These are phyloP conservation scores for Hansenula anomala DNA, from an alignment of 1,139 yeast species.

Conservation along the genomic window DNA sequence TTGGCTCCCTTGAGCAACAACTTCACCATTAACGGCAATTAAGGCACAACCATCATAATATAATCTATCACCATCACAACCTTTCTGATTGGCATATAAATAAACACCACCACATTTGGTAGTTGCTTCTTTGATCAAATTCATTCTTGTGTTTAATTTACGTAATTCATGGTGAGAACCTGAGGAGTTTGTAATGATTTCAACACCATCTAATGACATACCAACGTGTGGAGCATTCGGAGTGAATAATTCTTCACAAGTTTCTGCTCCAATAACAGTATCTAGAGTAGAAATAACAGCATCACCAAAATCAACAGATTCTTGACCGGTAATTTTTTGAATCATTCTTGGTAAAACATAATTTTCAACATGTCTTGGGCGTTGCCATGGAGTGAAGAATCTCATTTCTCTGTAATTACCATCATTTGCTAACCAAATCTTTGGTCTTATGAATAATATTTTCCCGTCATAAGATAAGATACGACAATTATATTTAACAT, in stretches of 20 bases:
- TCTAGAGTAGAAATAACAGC: conserved; percentile 80
- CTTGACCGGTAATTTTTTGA: conserved; percentile 58
- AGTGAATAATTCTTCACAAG: conserved; percentile 95
- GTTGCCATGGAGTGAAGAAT: conserved; percentile 90
- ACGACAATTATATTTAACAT: conserved; percentile 88
- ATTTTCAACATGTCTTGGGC: conserved; percentile 68
- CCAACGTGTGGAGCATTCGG: conserved; percentile 93
- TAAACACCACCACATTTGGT: conserved; percentile 95
- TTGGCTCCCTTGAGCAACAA: conserved; percentile 91
- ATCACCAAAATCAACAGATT: conserved; percentile 78
- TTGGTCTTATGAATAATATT: conserved; percentile 85
- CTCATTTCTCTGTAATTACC: conserved; percentile 98
- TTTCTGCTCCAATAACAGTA: conserved; percentile 90
- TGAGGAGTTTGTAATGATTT: conserved; percentile 88
- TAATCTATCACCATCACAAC: conserved; percentile 96
- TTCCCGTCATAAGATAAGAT: conserved; percentile 73
- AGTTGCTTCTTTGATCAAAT: conserved; percentile 86
- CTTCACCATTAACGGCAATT: conserved; percentile 85
- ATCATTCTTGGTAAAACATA: conserved; percentile 68
- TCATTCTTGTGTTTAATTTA: conserved; percentile 77
- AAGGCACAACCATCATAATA: conserved; percentile 97
- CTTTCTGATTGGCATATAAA: conserved; percentile 89
- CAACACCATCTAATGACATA: conserved; percentile 93
- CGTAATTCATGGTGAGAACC: conserved; percentile 97
- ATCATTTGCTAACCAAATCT: conserved; percentile 88